These are phyloP conservation scores for Xylaria acuta DNA, from an alignment of 495 filamentous ascomycete genomes.

Conservation along the genomic window DNA sequence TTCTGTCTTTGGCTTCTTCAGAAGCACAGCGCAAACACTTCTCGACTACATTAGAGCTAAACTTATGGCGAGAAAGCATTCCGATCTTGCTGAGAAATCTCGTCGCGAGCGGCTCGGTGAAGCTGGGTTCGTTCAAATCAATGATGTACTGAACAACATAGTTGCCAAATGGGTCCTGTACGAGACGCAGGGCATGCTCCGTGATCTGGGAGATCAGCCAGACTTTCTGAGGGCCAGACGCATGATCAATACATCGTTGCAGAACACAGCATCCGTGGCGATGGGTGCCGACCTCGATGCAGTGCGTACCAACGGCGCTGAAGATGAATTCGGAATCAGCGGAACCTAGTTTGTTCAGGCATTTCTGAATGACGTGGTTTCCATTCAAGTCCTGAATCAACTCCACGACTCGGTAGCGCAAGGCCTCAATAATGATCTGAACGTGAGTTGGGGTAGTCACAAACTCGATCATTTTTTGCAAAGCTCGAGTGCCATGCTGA, in stretches of 20 bases:
- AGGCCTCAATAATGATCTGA: constrained; percentile 78
- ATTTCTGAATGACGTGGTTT: constrained; percentile 99
- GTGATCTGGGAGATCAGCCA: constrained; percentile 88
- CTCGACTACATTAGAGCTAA: constrained; percentile 98
- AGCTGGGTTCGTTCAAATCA: constrained; percentile 80
- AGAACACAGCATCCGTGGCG: constrained; percentile 98
- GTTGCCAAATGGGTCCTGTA: constrained; percentile 97
- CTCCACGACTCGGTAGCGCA: constrained; percentile 81
- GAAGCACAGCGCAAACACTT: constrained; percentile 90
- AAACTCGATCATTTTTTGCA: constrained; percentile 99
- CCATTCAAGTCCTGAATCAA: constrained; percentile 97
- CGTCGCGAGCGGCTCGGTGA: constrained; percentile 83
- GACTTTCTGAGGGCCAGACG: constrained; percentile 84
- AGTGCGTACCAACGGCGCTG: constrained; percentile 83
- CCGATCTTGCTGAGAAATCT: constrained; percentile 77
- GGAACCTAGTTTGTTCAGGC: constrained; percentile 85
- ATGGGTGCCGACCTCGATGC: constrained; percentile 92
- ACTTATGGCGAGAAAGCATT: constrained; percentile 91
- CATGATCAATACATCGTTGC: constrained; percentile 97
- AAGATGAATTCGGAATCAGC: constrained; percentile 95
- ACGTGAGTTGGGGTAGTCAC: constrained; percentile 81
- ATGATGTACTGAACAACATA: constrained; percentile 99
- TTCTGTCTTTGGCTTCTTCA: constrained; percentile 69
- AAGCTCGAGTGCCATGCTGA: constrained; percentile 91
- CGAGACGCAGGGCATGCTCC: constrained; percentile 75